phyloP scores from a whole-genome alignment of 2,329 filamentous ascomycete genomes.

The Fusarium albosuccineum region DNA sequence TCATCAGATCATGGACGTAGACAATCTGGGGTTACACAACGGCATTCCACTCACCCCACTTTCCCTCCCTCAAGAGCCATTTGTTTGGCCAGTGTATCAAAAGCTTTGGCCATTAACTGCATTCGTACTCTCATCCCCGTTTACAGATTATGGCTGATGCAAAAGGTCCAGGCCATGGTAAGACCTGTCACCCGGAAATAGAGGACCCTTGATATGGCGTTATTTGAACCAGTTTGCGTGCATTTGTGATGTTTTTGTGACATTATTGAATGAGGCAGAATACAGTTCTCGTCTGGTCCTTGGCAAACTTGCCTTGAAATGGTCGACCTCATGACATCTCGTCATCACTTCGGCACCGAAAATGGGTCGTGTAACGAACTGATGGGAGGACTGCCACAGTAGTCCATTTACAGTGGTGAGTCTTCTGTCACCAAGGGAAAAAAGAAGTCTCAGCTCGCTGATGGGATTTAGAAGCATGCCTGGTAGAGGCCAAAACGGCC shows the following conservation, averaged over 20 bases:
- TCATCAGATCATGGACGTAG: neutral
- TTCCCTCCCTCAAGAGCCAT: neutral
- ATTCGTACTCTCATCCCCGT: neutral
- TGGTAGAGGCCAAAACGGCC: too few species aligned
- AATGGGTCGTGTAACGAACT: too few species aligned
- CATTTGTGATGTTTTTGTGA: neutral
- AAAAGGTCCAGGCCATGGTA: neutral
- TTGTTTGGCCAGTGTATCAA: neutral
- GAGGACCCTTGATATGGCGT: neutral
- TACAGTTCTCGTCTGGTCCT: neutral
- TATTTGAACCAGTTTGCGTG: neutral
- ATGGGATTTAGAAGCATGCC: too few species aligned
- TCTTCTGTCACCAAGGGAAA: too few species aligned
- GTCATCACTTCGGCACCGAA: too few species aligned
- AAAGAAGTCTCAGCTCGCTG: too few species aligned
- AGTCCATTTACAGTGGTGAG: too few species aligned
- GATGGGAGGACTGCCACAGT: too few species aligned
- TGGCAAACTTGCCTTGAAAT: neutral
- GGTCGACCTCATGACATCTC: too few species aligned
- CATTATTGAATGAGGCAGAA: neutral
- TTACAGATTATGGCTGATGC: neutral
- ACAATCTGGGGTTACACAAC: constrained; percentile 10
- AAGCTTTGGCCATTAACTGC: constrained; percentile 6
- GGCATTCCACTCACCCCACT: constrained; percentile 5
- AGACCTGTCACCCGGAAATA: neutral